Conservation (phyloP, 805 yeast species). For the Kodamaea kaohsiungensis region DNA sequence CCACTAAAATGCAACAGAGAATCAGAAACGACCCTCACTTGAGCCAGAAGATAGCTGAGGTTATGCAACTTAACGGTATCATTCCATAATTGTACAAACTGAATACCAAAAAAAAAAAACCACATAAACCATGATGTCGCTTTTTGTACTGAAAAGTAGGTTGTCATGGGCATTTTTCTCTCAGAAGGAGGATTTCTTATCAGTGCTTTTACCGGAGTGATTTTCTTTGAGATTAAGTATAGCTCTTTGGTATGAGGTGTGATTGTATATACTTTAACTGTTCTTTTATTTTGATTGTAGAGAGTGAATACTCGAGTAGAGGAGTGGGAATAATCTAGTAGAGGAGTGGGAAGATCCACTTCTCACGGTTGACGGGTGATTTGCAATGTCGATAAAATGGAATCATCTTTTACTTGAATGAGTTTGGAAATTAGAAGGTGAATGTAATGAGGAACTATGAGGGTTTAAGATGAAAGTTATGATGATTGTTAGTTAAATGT, state of each 20-base stretch:
- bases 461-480: no score
- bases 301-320: not conserved
- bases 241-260: constrained; percentile 6
- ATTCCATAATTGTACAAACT: constrained; percentile 8
- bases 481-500: no score
- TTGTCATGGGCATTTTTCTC: not conserved
- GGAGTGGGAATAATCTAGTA: not conserved
- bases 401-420: no score
- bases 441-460: no score
- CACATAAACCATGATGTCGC: not conserved
- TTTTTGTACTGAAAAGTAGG: not conserved
- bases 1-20: constrained; percentile 84
- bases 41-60: constrained; percentile 61
- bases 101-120: not conserved
- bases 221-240: not conserved
- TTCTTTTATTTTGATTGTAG: not conserved
- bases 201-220: not conserved
- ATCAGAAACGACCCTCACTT: constrained; percentile 70
- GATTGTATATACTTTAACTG: constrained; percentile 6
- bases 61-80: constrained; percentile 39
- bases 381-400: no score
- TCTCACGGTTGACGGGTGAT: no score
- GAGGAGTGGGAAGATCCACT: no score
- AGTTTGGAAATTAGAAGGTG: no score
- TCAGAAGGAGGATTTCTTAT: not conserved